Conservation (phyloP, 495 filamentous ascomycete species). For the Ascobolus immersus region DNA sequence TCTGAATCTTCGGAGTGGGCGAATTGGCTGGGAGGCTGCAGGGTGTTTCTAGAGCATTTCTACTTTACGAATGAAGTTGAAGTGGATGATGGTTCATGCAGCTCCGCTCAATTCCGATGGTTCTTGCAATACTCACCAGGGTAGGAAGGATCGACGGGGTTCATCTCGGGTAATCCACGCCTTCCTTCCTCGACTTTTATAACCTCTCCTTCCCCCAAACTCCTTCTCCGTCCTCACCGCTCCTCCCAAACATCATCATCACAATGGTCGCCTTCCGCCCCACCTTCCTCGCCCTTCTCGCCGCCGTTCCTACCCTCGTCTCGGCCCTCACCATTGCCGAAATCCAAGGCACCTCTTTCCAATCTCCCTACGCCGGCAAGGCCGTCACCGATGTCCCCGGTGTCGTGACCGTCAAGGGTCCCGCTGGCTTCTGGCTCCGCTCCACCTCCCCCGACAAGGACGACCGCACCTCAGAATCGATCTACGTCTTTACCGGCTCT, state of each 20-base stretch:
- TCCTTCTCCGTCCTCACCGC: no score
- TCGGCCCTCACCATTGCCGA: constrained; percentile 29
- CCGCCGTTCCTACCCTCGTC: constrained; percentile 4
- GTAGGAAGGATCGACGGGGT: no score
- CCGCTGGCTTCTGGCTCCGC: constrained; percentile 31
- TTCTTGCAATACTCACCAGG: no score
- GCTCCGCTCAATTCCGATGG: no score
- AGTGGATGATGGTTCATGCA: no score
- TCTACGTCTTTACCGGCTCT: constrained; percentile 31
- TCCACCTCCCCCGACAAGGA: constrained; percentile 25
- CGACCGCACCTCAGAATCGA: constrained; percentile 23
- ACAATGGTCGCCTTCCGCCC: constrained; percentile 4
- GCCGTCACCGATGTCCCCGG: constrained; percentile 29
- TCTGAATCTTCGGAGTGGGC: no score
- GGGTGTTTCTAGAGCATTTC: no score
- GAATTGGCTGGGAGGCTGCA: constrained; percentile 7
- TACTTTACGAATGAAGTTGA: no score
- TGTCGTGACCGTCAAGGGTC: constrained; percentile 32
- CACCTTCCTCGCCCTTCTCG: constrained; percentile 2
- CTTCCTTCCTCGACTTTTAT: no score
- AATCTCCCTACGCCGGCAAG: constrained; percentile 28
- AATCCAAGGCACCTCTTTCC: constrained; percentile 34
- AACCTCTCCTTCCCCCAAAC: no score
- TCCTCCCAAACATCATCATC: no score
- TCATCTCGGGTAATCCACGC: no score